Evolutionary conservation across 768 basidiomycete species (phyloP), one percentile per base, ranked within the genome.

Genomic region (Leccinum incarnatum): DNA sequence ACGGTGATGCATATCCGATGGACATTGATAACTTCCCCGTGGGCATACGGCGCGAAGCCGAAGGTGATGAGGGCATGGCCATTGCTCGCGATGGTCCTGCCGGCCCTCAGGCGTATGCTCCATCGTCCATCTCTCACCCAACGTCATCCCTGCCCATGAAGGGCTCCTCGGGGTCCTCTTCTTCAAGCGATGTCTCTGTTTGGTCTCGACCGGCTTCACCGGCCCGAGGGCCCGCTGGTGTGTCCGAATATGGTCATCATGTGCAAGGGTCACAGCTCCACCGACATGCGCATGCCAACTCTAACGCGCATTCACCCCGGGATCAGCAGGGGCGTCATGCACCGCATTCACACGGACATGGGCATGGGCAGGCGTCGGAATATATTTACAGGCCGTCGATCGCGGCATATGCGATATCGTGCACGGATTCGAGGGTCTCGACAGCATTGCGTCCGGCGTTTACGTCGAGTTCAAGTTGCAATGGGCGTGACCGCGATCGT

Each of bases 361-460:
- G 47, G 0, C 64, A 66, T 8, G 53, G 30, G 2, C 60, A 62
- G 23, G 25, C 56, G 25, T 57, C 70, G 11, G 70, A 69, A 9
- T 70, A 55, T 17, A 66, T 72, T 2, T 72, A 72, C 53, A 66
- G 62, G 48, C 72, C 71, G 3, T 72, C 72, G 17, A 69, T 72
- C 15, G 56, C 71, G 1, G 71, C 72, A 2, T 72, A 72, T 55
- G 71, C 71, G 9, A 62, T 72, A 23, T 72, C 71, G 9, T 72
- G 71, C 11, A 72, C 71, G 7, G 71, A 72, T 61, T 64, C 70
- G 19, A 63, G 65, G 64, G 71, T 74, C n/a, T 74, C 72, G 55
- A 72, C 71, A 2, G 72, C 72, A 4, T 57, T 74, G 51, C 69
- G 71, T 5, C 71, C 71, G 27, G 71, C 71, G 32, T 72, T 72